Percentiles rank a stretch among this genome's conserved stretches.
phyloP scores from a whole-genome alignment of 78 protist genomes.

The Paratrimastix pyriformis region DNA sequence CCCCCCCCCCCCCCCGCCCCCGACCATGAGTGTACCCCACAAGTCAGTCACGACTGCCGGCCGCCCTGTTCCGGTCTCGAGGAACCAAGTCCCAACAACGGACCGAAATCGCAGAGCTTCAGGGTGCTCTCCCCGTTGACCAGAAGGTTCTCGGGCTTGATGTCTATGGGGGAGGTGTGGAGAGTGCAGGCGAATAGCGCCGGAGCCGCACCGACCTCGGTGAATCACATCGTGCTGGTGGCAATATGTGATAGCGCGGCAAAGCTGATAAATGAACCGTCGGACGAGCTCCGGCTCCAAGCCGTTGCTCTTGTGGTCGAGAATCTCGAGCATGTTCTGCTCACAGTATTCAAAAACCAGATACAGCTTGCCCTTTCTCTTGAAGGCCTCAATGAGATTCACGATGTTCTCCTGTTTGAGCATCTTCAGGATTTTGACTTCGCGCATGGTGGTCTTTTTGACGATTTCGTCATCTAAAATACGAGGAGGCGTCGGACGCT shows the following conservation, averaged over 20 bases:
- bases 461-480: conserved; percentile 14
- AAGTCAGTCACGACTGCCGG: too few species aligned
- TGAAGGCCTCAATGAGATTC: conserved; percentile 24
- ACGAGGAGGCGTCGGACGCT: not conserved
- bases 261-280: conserved; percentile 36
- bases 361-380: conserved; percentile 41
- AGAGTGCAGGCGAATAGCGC: not conserved
- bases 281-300: conserved; percentile 20
- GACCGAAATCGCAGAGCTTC: conserved; percentile 59
- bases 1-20: too few species aligned
- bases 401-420: conserved; percentile 41
- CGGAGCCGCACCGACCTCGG: conserved; percentile 14
- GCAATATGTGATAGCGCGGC: conserved; percentile 16
- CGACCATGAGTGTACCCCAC: too few species aligned
- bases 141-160: conserved; percentile 64
- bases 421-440: conserved; percentile 38
- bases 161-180: conserved; percentile 19
- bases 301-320: conserved; percentile 41
- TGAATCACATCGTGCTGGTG: conserved; percentile 41
- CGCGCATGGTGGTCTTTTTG: conserved; percentile 35
- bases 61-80: too few species aligned
- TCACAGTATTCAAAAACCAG: conserved; percentile 62
- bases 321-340: conserved; percentile 37
- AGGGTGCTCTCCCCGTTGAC: conserved; percentile 24
- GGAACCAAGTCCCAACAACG: not conserved